These are phyloP conservation scores for Arachis monticola DNA, from an alignment of 331 rosid species.

Conservation along the genomic window DNA sequence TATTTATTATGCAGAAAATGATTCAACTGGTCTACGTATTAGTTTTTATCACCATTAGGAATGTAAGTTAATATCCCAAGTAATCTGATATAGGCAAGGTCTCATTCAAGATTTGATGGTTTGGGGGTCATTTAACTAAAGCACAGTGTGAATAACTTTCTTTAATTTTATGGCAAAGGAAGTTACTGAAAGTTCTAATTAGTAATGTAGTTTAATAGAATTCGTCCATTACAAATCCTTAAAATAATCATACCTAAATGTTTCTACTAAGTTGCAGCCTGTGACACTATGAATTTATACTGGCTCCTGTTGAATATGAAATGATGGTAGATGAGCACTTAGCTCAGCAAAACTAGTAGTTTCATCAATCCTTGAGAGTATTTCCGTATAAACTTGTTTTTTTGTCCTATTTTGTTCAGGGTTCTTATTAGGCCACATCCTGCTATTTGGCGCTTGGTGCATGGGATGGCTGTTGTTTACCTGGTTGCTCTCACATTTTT, in stretches of 20 bases:
- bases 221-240: background rate
- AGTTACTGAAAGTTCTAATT: background rate
- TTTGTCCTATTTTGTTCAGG: slow-evolving; percentile 57
- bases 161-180: background rate
- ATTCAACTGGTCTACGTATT: background rate
- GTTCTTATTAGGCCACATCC: slow-evolving; percentile 98
- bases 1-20: slow-evolving; percentile 2
- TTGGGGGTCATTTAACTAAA: background rate
- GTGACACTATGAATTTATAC: background rate
- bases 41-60: slow-evolving; percentile 3
- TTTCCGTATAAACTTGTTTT: slow-evolving; percentile 27
- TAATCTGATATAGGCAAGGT: slow-evolving; percentile 20
- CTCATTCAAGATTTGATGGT: slow-evolving; percentile 13
- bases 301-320: background rate
- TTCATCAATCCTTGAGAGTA: slow-evolving; percentile 23
- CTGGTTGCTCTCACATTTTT: slow-evolving; percentile 93
- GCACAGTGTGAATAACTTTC: slow-evolving; percentile 18
- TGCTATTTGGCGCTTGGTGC: slow-evolving; percentile 99
- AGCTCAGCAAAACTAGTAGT: slow-evolving; percentile 8
- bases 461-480: slow-evolving; percentile 97
- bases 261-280: slow-evolving; percentile 19
- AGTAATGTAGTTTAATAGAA: slow-evolving; percentile 5
- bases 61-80: background rate
- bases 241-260: background rate
- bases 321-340: slow-evolving; percentile 27